phyloP scores from a whole-genome alignment of 2,329 filamentous ascomycete genomes.

The Teratosphaeriaceae sp. region DNA sequence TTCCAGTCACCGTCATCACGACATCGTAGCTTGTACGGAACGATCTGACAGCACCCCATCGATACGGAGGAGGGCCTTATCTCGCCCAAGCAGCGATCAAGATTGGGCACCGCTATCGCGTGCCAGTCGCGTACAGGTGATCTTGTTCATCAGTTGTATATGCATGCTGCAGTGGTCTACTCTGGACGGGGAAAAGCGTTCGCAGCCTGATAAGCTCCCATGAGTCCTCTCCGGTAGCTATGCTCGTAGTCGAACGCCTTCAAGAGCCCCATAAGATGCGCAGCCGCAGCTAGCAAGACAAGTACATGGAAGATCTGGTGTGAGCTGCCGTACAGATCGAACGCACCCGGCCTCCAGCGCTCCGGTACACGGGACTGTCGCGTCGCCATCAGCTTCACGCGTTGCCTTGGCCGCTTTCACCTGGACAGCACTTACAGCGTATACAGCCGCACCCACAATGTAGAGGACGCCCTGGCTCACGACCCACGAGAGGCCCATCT shows the following conservation, averaged over 20 bases:
- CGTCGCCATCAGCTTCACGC: conserved; percentile 2
- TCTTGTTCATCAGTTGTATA: too few relatives aligned
- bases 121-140: too few relatives aligned
- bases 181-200: conserved; percentile 5
- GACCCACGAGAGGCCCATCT: conserved; percentile 77
- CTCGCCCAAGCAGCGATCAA: too few relatives aligned
- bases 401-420: background rate
- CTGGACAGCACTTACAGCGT: conserved; percentile 60
- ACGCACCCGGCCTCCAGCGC: conserved; percentile 65
- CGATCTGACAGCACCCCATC: too few relatives aligned
- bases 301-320: conserved; percentile 95
- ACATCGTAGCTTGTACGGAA: too few relatives aligned
- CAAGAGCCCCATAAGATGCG: conserved; percentile 74
- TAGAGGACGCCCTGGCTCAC: conserved; percentile 76
- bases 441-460: conserved; percentile 76
- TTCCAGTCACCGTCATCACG: too few relatives aligned
- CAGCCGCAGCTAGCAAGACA: conserved; percentile 72
- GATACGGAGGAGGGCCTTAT: too few relatives aligned
- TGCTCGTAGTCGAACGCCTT: conserved; percentile 86
- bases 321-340: conserved; percentile 87
- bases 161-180: background rate
- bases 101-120: too few relatives aligned
- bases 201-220: conserved; percentile 8
- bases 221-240: conserved; percentile 15
- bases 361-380: conserved; percentile 71